Evolutionary conservation across 108 stramenopile species (phyloP).

Genomic region (Pinguiococcus pyrenoidosus): DNA sequence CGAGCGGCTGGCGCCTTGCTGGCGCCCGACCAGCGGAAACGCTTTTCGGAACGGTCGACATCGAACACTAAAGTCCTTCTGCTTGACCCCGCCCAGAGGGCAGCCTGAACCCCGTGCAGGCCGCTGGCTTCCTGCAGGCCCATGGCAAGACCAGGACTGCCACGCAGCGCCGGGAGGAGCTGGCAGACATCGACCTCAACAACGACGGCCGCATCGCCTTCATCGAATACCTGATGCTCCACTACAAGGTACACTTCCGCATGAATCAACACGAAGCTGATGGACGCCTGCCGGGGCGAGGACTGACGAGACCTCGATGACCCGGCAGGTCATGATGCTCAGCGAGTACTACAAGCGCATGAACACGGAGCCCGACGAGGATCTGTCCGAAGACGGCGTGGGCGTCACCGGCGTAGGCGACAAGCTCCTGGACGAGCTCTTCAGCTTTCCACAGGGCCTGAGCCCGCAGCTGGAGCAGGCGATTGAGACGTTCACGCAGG

Average conservation of each 20-base stretch:
- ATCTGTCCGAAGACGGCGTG: conserved; percentile 1
- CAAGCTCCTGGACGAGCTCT: conserved; percentile 9
- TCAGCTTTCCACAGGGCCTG: conserved; percentile 4
- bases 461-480: conserved; percentile 1
- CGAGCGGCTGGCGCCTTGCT: too few species aligned
- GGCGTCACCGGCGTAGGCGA: conserved; percentile 7
- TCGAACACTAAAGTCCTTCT: too few species aligned
- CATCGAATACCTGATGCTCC: conserved; percentile 8
- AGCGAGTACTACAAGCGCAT: conserved; percentile 4
- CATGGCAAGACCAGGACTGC: conserved; percentile 11
- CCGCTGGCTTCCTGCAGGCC: conserved; percentile 4
- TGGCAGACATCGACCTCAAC: conserved; percentile 8
- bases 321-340: conserved; percentile 10
- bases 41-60: too few species aligned
- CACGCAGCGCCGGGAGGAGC: conserved; percentile 4
- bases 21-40: too few species aligned
- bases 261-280: too few species aligned
- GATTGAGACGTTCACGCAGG: conserved; percentile 4
- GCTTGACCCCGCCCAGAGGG: too few species aligned
- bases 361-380: conserved; percentile 2
- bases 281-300: too few species aligned
- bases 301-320: too few species aligned
- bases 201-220: conserved; percentile 2
- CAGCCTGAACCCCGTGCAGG: too few species aligned
- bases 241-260: too few species aligned